These are phyloP conservation scores for Dictyostelium brefeldianum DNA, from an alignment of 78 protist genomes.

Conservation along the genomic window DNA sequence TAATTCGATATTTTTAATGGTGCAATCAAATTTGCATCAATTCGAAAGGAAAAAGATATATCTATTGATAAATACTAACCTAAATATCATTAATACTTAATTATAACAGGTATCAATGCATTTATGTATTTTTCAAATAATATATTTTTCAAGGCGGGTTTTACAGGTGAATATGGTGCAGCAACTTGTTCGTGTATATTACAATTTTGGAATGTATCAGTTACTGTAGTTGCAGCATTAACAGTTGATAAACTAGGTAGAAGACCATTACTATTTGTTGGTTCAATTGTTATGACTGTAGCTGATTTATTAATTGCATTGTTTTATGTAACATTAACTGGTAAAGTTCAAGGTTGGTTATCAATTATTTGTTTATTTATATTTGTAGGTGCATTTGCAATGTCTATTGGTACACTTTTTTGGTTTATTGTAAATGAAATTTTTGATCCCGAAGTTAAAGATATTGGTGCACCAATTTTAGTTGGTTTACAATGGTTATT, in stretches of 20 bases:
- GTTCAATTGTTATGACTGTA: slow-evolving; percentile 50
- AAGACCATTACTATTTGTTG: slow-evolving; percentile 39
- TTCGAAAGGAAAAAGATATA: too few relatives aligned
- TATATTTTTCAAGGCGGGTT: slow-evolving; percentile 47
- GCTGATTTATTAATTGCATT: slow-evolving; percentile 54
- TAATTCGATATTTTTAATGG: too few relatives aligned
- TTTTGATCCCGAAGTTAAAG: slow-evolving; percentile 34
- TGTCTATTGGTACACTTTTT: slow-evolving; percentile 69
- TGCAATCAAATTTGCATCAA: too few relatives aligned
- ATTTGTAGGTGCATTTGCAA: slow-evolving; percentile 65
- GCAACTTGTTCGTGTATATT: slow-evolving; percentile 43
- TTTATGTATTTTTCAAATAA: slow-evolving; percentile 64
- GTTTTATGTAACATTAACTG: slow-evolving; percentile 9
- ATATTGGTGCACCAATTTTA: slow-evolving; percentile 58
- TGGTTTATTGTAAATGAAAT: slow-evolving; percentile 74
- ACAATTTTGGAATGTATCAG: slow-evolving; percentile 69
- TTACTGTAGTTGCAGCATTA: slow-evolving; percentile 41
- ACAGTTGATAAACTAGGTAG: slow-evolving; percentile 56
- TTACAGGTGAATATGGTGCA: slow-evolving; percentile 49
- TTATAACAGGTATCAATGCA: slow-evolving; percentile 77
- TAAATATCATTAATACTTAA: too few relatives aligned
- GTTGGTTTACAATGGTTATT: slow-evolving; percentile 74
- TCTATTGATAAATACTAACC: too few relatives aligned
- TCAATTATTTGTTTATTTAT: slow-evolving; percentile 43
- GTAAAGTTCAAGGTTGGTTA: slow-evolving; percentile 54